Conservation (phyloP, 768 basidiomycete genomes). For the Daedaleopsis nitida region DNA sequence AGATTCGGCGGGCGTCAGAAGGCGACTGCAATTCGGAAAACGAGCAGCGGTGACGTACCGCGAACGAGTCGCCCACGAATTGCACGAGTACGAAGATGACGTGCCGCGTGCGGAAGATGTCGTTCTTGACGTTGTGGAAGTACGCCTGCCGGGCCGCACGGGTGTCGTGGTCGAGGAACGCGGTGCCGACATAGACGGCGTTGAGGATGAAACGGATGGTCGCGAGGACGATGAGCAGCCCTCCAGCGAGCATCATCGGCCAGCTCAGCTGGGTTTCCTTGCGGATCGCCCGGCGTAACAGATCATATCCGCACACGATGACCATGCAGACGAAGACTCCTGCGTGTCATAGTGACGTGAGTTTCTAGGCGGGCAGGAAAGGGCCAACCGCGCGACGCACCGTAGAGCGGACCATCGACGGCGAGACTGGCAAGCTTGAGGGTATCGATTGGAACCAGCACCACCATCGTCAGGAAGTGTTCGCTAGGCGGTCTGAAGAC, state of each 20-base stretch:
- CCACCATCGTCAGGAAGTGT: too few relatives aligned
- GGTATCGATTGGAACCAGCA: not conserved
- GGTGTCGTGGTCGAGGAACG: conserved; percentile 16
- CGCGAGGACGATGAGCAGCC: conserved; percentile 14
- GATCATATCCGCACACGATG: conserved; percentile 13
- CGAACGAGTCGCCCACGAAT: conserved; percentile 13
- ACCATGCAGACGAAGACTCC: conserved; percentile 12
- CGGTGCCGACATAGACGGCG: conserved; percentile 13
- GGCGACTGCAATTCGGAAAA: not conserved
- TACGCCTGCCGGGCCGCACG: conserved; percentile 12
- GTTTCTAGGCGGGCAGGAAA: not conserved
- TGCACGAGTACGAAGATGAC: conserved; percentile 2
- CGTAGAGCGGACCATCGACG: conserved; percentile 6
- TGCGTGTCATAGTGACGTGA: not conserved
- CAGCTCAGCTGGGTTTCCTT: conserved; percentile 6
- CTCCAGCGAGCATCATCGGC: conserved; percentile 11
- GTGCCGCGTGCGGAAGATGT: conserved; percentile 14
- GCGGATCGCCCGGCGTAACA: not conserved
- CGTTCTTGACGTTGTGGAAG: conserved; percentile 7
- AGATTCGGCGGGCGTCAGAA: not conserved
- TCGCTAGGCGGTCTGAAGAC: too few relatives aligned
- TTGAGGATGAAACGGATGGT: conserved; percentile 15
- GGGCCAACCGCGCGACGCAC: not conserved
- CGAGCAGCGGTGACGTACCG: not conserved
- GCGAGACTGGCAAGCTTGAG: conserved; percentile 13